phyloP scores from a whole-genome alignment of 2,329 filamentous ascomycete genomes.

The Fusarium sp. region DNA sequence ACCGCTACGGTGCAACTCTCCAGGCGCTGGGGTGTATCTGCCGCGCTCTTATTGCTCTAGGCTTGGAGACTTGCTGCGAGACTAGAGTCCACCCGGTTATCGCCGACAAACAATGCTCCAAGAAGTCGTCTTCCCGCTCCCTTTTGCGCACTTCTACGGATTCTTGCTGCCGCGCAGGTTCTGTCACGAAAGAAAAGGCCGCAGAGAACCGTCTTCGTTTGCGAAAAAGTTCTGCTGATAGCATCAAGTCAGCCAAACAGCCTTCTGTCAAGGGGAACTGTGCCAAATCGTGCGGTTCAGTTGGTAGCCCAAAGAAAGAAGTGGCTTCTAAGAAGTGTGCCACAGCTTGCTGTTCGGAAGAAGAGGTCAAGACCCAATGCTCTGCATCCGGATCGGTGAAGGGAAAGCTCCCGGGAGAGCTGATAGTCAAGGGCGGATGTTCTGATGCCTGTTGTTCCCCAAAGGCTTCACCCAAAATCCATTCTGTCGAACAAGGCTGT shows the following conservation, averaged over 20 bases:
- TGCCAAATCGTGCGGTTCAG: slow-evolving; percentile 33
- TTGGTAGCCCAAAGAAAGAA: slow-evolving; percentile 3
- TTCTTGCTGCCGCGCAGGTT: slow-evolving; percentile 40
- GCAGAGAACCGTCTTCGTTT: slow-evolving; percentile 23
- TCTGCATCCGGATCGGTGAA: background rate
- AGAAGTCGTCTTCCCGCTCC: slow-evolving; percentile 34
- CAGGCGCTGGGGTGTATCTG: slow-evolving; percentile 67
- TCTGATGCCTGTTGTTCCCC: slow-evolving; percentile 22
- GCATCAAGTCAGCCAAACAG: slow-evolving; percentile 8
- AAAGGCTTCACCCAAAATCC: background rate
- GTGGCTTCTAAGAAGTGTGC: slow-evolving; percentile 1
- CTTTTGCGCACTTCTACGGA: slow-evolving; percentile 43
- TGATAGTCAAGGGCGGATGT: background rate
- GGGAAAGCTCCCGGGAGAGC: background rate
- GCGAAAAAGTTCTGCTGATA: slow-evolving; percentile 32
- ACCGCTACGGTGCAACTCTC: slow-evolving; percentile 59
- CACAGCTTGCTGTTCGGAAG: slow-evolving; percentile 12
- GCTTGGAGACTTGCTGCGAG: slow-evolving; percentile 65
- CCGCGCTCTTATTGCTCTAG: slow-evolving; percentile 63
- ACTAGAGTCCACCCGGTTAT: slow-evolving; percentile 45
- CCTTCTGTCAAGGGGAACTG: slow-evolving; percentile 14
- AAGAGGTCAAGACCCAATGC: background rate
- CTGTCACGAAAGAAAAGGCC: slow-evolving; percentile 21
- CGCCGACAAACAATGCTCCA: slow-evolving; percentile 46
- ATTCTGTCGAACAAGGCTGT: background rate